Conservation (phyloP, 2,329 filamentous ascomycete species). For the Paecilomyces dactylethromorphus region DNA sequence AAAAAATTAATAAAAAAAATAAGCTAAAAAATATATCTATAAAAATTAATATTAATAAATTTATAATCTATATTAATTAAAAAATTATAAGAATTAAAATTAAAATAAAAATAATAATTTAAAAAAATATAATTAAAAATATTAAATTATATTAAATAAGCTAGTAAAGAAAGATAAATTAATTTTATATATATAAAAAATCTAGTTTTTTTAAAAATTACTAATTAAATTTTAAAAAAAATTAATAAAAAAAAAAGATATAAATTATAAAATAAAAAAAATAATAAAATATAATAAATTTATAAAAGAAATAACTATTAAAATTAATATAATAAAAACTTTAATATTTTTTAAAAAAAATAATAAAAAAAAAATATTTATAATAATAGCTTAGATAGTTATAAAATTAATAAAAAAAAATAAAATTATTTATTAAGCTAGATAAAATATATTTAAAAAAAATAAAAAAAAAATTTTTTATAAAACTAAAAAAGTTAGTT, state of each 20-base stretch:
- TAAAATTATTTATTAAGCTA: too few relatives aligned
- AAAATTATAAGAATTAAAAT: background rate
- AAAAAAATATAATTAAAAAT: background rate
- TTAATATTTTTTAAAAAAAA: too few relatives aligned
- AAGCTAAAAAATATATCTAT: background rate
- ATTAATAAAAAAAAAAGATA: background rate
- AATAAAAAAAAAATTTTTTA: too few relatives aligned
- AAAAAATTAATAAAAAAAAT: background rate
- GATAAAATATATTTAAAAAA: too few relatives aligned
- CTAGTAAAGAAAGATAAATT: background rate
- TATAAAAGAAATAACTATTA: too few relatives aligned
- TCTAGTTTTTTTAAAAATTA: background rate
- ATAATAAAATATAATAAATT: too few relatives aligned
- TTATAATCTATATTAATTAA: background rate
- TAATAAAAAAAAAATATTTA: too few relatives aligned
- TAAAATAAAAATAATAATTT: background rate
- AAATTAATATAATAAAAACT: too few relatives aligned
- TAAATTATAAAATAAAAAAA: too few relatives aligned
- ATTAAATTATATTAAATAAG: background rate
- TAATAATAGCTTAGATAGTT: too few relatives aligned
- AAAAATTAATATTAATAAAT: background rate
- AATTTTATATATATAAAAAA: background rate
- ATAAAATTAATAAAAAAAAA: too few relatives aligned
- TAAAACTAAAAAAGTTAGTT: too few relatives aligned
- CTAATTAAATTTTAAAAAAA: background rate